Base-by-base conservation (phyloP, 2,329 filamentous ascomycete species). In the Fusarium dlaminii region DNA sequence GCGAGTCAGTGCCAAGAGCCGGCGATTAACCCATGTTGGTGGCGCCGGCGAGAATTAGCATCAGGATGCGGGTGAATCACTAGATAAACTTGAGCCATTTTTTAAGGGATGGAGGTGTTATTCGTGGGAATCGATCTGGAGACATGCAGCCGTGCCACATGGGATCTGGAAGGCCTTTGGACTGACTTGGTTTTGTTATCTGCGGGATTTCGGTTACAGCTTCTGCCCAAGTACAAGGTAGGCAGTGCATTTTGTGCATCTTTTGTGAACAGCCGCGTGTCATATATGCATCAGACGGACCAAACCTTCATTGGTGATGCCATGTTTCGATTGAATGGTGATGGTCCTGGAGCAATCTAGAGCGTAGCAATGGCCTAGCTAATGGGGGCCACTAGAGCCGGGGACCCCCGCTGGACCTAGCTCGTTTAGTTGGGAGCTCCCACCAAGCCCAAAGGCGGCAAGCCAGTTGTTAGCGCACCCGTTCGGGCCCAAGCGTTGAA, bases 401-500 rank as follows among this genome's bases (percentile, higher is more conserved):
- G 68, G 68, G 62, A 59, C 66, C 59, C 61, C 65, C 65, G 57
- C 70, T 52, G 63, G 27, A 39, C 51, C 32, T 58, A 52, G 48
- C 40, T 51, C 37, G 62, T 22, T 43, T 60, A 46, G 48, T 71
- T 74, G 52, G 57, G 42, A 37, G 65, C 40, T 73, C 62, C 52
- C 73, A 64, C 75, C 71, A 76, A 49, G 51, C 75, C 51, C 66
- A 72, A 61, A 78, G 63, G 56, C 74, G 75, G 62, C 72, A 77
- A 77, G 72, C 37, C 63, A 43, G 32, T 42, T 17, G 42, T 37
- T 78, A 77, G 75, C 69, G 63, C 74, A 72, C 74, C 75, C 75
- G 75, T 74, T 76, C 51, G 18, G 70, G 72, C 68, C 73, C 73
- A 76, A 77, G 75, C 75, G 73, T 68, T 52, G 63, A 56, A 57